A percentile compares a stretch with the other conserved stretches of the same genome.
Evolutionary conservation across 2,329 filamentous ascomycete species (phyloP).

Genomic region (Botrytis porri): DNA sequence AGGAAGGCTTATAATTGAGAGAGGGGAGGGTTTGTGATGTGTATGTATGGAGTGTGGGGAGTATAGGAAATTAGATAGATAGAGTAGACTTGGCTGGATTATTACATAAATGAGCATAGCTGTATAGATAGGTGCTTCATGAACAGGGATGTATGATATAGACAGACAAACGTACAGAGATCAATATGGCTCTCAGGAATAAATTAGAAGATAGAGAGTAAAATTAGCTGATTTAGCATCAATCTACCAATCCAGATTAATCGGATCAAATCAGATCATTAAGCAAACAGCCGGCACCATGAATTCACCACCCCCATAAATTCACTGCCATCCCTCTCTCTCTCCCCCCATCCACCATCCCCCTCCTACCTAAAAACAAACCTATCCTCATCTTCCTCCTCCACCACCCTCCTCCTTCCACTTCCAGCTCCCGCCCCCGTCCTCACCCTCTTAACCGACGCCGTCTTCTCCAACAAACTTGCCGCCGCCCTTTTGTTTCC

Average conservation of each 20-base stretch:
- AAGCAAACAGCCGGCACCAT: no score
- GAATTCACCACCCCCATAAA: neutral
- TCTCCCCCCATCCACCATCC: no score
- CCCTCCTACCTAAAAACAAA: slow-evolving; percentile 23
- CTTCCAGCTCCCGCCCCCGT: slow-evolving; percentile 13
- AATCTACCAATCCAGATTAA: neutral
- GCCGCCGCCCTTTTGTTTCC: slow-evolving; percentile 31
- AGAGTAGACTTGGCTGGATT: no score
- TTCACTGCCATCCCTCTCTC: neutral
- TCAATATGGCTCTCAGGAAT: neutral
- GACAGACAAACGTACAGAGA: neutral
- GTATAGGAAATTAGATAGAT: neutral
- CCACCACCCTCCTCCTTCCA: slow-evolving; percentile 31
- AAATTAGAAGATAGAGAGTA: neutral
- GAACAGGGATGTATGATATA: neutral
- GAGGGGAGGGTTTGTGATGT: neutral
- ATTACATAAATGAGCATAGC: neutral
- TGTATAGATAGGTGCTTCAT: neutral
- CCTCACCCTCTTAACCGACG: slow-evolving; percentile 33
- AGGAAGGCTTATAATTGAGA: neutral
- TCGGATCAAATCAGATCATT: neutral
- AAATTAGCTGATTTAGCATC: no score
- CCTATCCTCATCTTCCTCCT: slow-evolving; percentile 37
- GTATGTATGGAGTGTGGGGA: neutral
- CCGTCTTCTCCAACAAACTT: slow-evolving; percentile 26